Base-by-base conservation (phyloP, 2,329 filamentous ascomycete genomes). In the Monosporascus sp. region DNA sequence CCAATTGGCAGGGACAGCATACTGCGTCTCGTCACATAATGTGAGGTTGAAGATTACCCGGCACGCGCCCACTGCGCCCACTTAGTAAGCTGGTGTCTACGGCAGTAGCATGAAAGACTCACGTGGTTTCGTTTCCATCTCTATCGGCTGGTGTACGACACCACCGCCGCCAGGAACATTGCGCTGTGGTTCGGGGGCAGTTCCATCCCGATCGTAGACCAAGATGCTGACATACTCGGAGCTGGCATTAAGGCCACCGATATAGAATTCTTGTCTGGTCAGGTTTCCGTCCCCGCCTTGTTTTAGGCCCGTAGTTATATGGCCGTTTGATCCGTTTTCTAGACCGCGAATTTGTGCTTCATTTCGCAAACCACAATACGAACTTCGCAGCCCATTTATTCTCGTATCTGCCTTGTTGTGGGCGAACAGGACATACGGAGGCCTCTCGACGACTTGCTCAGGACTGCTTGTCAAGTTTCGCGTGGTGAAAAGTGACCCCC, bases 21-120 rank as follows among this genome's bases (percentile, higher is more conserved):
- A 97, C 49, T 93, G 90, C 48, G 93, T 88, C 62, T 93, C 84
- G 60, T 87, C 81, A 73, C 94, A 99, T 70, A 97, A 95, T 0
- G 85, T 77, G n/a, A 99, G 82, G 65, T 95, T 86, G 69, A 86
- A 92, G 46, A 97, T 79, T 41, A 99, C 79, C 55, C 87, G 87
- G 69, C 94, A 99, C 24, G 64, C 60, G n/a, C 64, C 65, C 48
- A 61, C 56, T 61, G 50, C 27, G 11, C 4, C 19, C 31, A 14
- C 2, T 35, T 35, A 35, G 31, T 35, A 35, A 35, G 31, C 14
- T 5, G 31, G 11, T 35, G 14, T 35, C 31, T 14, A 14, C 11
- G 31, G 11, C 31, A 14, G 31, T 35, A 14, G 31, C 31, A 35
- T 35, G 11, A 2, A 37, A 17, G 35, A 68, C 78, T 68, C 78